These are phyloP conservation scores for Ustilago curta DNA, from an alignment of 1,284 basidiomycete species.

Conservation along the genomic window DNA sequence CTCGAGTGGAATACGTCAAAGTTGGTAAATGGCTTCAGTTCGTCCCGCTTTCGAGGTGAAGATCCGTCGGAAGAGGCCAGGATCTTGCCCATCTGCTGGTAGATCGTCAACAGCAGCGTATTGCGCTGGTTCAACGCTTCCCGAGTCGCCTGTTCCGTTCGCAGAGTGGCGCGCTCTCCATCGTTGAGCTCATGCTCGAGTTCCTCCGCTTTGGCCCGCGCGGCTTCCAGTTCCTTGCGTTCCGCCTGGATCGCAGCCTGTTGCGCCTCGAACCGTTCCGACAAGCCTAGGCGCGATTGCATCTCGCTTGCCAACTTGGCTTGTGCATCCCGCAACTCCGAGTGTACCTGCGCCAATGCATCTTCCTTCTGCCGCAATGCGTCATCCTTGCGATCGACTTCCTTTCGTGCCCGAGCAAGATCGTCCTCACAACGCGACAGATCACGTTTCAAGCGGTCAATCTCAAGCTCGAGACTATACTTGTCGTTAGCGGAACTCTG, in stretches of 20 bases:
- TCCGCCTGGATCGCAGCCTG: constrained; percentile 45
- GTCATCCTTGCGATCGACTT: constrained; percentile 78
- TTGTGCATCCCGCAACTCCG: constrained; percentile 57
- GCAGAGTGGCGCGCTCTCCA: constrained; percentile 80
- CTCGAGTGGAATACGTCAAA: constrained; percentile 95
- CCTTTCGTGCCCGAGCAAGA: constrained; percentile 78
- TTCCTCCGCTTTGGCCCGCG: constrained; percentile 71
- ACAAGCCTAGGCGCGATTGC: constrained; percentile 55
- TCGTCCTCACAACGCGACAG: constrained; percentile 84
- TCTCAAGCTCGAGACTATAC: constrained; percentile 89
- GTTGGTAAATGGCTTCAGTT: constrained; percentile 91
- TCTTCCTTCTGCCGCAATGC: constrained; percentile 78
- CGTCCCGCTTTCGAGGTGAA: constrained; percentile 70
- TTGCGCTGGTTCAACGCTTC: constrained; percentile 93
- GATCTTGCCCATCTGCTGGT: constrained; percentile 94
- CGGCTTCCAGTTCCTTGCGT: constrained; percentile 52
- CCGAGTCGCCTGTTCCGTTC: constrained; percentile 82
- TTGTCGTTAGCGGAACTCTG: constrained; percentile 84
- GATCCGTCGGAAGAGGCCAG: constrained; percentile 73
- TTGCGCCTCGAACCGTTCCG: constrained; percentile 65
- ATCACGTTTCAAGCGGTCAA: constrained; percentile 88
- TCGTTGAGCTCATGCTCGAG: constrained; percentile 85
- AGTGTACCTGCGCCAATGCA: constrained; percentile 74
- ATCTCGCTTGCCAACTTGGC: constrained; percentile 62
- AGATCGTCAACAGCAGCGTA: constrained; percentile 88